These are phyloP conservation scores for Fraxinus anomala DNA, from an alignment of 257 asterid genomes.

Conservation along the genomic window DNA sequence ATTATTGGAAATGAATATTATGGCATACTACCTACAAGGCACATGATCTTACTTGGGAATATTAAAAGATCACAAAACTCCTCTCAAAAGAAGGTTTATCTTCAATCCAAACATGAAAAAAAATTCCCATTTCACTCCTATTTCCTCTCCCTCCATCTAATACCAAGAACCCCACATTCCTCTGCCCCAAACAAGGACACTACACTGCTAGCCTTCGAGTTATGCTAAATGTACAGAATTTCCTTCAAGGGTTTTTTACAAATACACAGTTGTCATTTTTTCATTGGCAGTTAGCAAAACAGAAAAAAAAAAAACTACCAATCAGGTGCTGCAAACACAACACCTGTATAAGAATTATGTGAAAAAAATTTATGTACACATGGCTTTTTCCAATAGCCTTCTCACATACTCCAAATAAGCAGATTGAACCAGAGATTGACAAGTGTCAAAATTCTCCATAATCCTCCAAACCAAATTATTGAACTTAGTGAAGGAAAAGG, in stretches of 20 bases:
- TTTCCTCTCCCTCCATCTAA: background rate
- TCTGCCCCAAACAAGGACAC: slow-evolving; percentile 14
- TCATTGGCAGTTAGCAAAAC: too few species aligned
- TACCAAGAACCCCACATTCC: background rate
- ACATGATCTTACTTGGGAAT: slow-evolving; percentile 62
- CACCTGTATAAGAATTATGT: too few species aligned
- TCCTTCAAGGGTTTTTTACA: too few species aligned
- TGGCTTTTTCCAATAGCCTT: background rate
- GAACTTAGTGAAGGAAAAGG: slow-evolving; percentile 32
- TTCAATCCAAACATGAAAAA: slow-evolving; percentile 19
- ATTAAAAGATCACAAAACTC: slow-evolving; percentile 47
- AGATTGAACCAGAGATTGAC: slow-evolving; percentile 25
- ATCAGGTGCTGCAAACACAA: too few species aligned
- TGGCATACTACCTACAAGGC: slow-evolving; percentile 30
- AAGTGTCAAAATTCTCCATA: slow-evolving; percentile 39
- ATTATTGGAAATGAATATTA: slow-evolving; percentile 16
- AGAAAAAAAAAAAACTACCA: too few species aligned
- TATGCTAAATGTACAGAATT: too few species aligned
- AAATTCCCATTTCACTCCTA: background rate
- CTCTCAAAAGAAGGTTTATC: slow-evolving; percentile 39
- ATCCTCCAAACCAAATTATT: too few species aligned
- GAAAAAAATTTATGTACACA: background rate
- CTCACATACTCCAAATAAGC: slow-evolving; percentile 26
- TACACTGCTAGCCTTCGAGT: slow-evolving; percentile 15
- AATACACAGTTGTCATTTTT: too few species aligned